phyloP scores from a whole-genome alignment of 805 yeast species.

The Starmerella etchellsii region DNA sequence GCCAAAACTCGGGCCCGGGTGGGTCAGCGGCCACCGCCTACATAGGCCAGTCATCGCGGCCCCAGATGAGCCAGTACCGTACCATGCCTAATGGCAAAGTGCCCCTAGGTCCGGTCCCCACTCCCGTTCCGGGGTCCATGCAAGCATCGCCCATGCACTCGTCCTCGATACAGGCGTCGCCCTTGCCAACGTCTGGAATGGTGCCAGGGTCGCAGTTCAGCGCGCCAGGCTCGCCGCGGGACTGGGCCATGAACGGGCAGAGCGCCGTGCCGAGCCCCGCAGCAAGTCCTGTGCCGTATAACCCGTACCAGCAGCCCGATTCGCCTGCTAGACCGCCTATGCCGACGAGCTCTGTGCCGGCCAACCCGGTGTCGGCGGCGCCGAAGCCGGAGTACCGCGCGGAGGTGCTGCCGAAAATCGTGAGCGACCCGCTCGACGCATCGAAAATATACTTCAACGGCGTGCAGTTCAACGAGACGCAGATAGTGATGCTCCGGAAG shows the following conservation, averaged over 20 bases:
- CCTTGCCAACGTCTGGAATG: not conserved
- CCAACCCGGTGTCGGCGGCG: not conserved
- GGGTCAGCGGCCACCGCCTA: too few species aligned
- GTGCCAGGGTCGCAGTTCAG: not conserved
- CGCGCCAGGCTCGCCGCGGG: slow-evolving; percentile 1
- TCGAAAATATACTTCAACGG: slow-evolving; percentile 8
- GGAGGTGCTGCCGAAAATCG: slow-evolving; percentile 11
- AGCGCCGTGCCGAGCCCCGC: slow-evolving; percentile 2
- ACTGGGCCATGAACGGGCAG: not conserved
- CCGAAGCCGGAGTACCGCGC: not conserved
- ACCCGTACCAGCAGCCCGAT: not conserved
- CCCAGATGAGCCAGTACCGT: too few species aligned
- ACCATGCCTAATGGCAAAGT: too few species aligned
- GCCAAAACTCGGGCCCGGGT: too few species aligned
- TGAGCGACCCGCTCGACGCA: slow-evolving; percentile 7
- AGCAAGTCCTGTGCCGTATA: slow-evolving; percentile 6
- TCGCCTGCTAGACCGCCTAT: too few species aligned
- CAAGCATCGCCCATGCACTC: too few species aligned
- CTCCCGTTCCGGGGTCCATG: too few species aligned
- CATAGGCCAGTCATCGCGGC: too few species aligned
- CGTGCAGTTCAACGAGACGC: slow-evolving; percentile 3
- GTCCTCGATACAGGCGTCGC: not conserved
- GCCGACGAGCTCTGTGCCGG: not conserved
- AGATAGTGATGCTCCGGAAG: slow-evolving; percentile 3
- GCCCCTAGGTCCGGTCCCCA: too few species aligned